These are phyloP conservation scores for Rhynchosporium graminicola DNA, from an alignment of 2,329 filamentous ascomycete species.

Conservation along the genomic window DNA sequence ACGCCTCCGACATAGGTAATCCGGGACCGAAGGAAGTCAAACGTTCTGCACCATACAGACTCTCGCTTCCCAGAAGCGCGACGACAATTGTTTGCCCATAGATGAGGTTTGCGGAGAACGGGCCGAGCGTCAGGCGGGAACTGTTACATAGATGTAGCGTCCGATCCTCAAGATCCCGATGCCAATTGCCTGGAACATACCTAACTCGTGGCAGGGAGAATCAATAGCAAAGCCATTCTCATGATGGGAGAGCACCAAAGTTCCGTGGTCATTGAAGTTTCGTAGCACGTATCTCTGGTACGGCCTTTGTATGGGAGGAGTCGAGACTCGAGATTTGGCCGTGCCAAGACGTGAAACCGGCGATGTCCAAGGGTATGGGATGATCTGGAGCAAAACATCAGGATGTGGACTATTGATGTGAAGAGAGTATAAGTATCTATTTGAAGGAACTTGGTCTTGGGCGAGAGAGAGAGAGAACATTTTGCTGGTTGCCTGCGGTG, in stretches of 20 bases:
- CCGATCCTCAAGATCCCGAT: slow-evolving; percentile 16
- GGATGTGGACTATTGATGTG: background rate
- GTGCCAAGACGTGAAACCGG: slow-evolving; percentile 9
- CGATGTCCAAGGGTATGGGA: slow-evolving; percentile 2
- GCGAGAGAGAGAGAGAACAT: too few relatives aligned
- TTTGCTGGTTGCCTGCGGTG: too few relatives aligned
- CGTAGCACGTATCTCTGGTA: slow-evolving; percentile 11
- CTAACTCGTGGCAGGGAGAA: too few relatives aligned
- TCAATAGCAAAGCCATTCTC: background rate
- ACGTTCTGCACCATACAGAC: background rate
- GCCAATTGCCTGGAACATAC: background rate
- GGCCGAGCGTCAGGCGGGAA: slow-evolving; percentile 24
- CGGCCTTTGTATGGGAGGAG: slow-evolving; percentile 10
- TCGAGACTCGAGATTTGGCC: slow-evolving; percentile 2
- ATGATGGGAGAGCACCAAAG: slow-evolving; percentile 1
- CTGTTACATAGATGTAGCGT: slow-evolving; percentile 20
- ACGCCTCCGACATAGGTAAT: slow-evolving; percentile 4
- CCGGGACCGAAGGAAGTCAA: background rate
- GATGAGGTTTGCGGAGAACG: background rate
- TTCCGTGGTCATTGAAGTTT: slow-evolving; percentile 6
- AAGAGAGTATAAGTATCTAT: background rate
- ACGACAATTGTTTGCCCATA: slow-evolving; percentile 21
- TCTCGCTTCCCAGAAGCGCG: slow-evolving; percentile 16
- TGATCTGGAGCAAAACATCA: background rate
- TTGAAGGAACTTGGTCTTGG: too few relatives aligned